phyloP scores from a whole-genome alignment of 1,284 basidiomycete genomes.

The Ustilago hordei region DNA sequence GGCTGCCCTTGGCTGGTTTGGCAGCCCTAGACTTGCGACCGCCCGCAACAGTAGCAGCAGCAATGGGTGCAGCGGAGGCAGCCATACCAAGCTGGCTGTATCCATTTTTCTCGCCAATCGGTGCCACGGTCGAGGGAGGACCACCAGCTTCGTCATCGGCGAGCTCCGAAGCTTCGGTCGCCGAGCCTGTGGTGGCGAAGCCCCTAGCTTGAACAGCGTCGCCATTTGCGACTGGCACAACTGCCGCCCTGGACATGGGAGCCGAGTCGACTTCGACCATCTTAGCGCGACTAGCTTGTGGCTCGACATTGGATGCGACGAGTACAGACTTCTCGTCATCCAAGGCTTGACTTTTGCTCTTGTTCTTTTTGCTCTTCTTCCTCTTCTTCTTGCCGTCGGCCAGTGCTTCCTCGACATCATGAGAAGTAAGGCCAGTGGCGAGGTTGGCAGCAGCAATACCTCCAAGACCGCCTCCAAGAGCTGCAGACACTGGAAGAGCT shows the following conservation, averaged over 20 bases:
- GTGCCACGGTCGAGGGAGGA: conserved; percentile 17
- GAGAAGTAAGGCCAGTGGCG: conserved; percentile 9
- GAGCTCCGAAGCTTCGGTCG: conserved; percentile 29
- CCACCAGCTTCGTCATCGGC: conserved; percentile 30
- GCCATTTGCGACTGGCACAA: conserved; percentile 9
- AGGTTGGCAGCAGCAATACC: conserved; percentile 33
- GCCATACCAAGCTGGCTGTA: conserved; percentile 35
- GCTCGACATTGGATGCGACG: conserved; percentile 5
- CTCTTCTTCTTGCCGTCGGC: conserved; percentile 14
- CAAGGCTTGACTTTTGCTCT: conserved; percentile 24
- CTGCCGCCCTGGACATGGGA: conserved; percentile 6
- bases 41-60: conserved; percentile 4
- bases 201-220: conserved; percentile 23
- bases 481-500: conserved; percentile 22
- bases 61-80: conserved; percentile 25
- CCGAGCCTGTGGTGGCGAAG: conserved; percentile 21
- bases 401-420: neutral
- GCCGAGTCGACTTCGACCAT: conserved; percentile 7
- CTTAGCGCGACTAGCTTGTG: conserved; percentile 4
- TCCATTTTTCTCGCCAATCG: conserved; percentile 29
- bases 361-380: conserved; percentile 32
- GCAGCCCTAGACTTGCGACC: conserved; percentile 14
- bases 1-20: conserved; percentile 38
- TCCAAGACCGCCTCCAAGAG: conserved; percentile 34
- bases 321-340: conserved; percentile 15